Conservation (phyloP, 768 basidiomycete species). For the Russula foetens region DNA sequence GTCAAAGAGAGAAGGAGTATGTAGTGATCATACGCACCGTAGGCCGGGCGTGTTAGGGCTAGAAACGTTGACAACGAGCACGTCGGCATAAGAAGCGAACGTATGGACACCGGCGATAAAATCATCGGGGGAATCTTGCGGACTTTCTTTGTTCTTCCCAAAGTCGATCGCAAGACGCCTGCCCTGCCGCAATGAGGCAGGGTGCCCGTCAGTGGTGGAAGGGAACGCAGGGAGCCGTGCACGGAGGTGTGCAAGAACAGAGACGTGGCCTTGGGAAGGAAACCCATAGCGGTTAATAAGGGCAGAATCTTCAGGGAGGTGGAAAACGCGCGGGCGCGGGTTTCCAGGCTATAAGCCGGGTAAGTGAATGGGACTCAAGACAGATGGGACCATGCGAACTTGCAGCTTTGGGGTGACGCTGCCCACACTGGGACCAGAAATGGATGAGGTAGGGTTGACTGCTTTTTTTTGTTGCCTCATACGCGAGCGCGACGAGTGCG, state of each 20-base stretch:
- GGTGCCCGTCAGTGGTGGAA: slow-evolving; percentile 22
- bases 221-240: slow-evolving; percentile 56
- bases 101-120: slow-evolving; percentile 75
- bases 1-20: not conserved
- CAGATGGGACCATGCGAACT: slow-evolving; percentile 35
- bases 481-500: no score
- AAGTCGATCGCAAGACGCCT: slow-evolving; percentile 85
- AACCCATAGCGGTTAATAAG: slow-evolving; percentile 99
- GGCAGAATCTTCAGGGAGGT: slow-evolving; percentile 68
- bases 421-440: no score
- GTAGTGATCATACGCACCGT: slow-evolving; percentile 39
- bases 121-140: slow-evolving; percentile 79
- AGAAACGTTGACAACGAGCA: slow-evolving; percentile 91
- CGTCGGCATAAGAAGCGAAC: slow-evolving; percentile 87
- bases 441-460: no score
- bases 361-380: not conserved
- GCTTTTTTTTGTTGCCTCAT: no score
- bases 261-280: slow-evolving; percentile 83
- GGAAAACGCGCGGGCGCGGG: slow-evolving; percentile 86
- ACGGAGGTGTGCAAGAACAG: slow-evolving; percentile 71
- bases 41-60: slow-evolving; percentile 98
- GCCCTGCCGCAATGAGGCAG: slow-evolving; percentile 49
- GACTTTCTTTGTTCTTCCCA: slow-evolving; percentile 90
- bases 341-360: slow-evolving; percentile 64
- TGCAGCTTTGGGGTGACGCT: slow-evolving; percentile 95